Conservation (phyloP, 2,329 filamentous ascomycete species). For the Myriosclerotinia scirpicola region DNA sequence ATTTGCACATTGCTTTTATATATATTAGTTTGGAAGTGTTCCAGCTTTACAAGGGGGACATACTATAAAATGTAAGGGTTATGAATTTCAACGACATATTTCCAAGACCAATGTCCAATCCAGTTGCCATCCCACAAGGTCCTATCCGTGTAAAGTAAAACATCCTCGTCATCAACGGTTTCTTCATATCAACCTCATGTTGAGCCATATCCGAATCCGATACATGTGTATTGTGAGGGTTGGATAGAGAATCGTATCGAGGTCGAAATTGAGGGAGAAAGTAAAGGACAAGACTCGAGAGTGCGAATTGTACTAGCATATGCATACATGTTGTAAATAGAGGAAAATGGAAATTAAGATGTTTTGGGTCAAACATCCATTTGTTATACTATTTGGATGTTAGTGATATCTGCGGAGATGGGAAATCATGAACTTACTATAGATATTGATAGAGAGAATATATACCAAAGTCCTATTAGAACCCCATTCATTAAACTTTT, state of each 20-base stretch:
- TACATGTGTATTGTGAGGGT: constrained; percentile 38
- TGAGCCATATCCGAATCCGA: constrained; percentile 37
- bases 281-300: constrained; percentile 76
- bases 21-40: constrained; percentile 25
- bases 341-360: constrained; percentile 88
- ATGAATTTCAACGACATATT: constrained; percentile 97
- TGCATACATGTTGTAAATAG: constrained; percentile 94
- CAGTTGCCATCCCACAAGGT: constrained; percentile 88
- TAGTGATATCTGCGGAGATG: constrained; percentile 19
- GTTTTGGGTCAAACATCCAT: constrained; percentile 93
- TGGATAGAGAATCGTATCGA: constrained; percentile 44
- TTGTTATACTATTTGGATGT: constrained; percentile 78
- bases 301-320: constrained; percentile 89
- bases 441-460: constrained; percentile 91
- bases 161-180: constrained; percentile 74
- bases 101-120: constrained; percentile 91
- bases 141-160: constrained; percentile 93
- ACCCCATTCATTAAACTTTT: constrained; percentile 70
- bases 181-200: constrained; percentile 38
- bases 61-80: constrained; percentile 92
- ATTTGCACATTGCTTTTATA: constrained; percentile 87
- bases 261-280: constrained; percentile 82
- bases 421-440: constrained; percentile 58
- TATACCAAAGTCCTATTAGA: constrained; percentile 83
- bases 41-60: constrained; percentile 38